Evolutionary conservation across 2,329 filamentous ascomycete species (phyloP).

Genomic region (Diplodia scrobiculata): DNA sequence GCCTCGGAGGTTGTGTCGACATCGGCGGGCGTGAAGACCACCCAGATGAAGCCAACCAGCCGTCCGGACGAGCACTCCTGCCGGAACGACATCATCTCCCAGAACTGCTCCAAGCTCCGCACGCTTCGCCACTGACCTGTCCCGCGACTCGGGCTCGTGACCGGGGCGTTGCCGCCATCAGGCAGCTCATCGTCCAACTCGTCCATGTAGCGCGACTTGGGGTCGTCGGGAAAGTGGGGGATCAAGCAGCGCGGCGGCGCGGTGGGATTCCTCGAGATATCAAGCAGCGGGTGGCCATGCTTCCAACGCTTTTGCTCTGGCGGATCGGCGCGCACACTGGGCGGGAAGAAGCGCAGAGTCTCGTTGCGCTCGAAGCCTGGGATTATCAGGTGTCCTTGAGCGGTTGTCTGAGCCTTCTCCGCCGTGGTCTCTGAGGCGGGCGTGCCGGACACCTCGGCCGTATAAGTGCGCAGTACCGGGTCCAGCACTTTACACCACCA

Average conservation of each 20-base stretch:
- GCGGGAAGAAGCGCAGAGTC: slow-evolving; percentile 75
- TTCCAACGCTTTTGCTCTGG: slow-evolving; percentile 50
- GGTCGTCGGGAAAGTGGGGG: slow-evolving; percentile 90
- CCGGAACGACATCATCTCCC: slow-evolving; percentile 96
- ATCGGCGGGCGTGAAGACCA: slow-evolving; percentile 71
- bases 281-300: slow-evolving; percentile 70
- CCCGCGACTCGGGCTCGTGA: slow-evolving; percentile 49
- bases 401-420: slow-evolving; percentile 40
- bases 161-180: slow-evolving; percentile 36
- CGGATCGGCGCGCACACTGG: slow-evolving; percentile 46
- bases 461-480: slow-evolving; percentile 63
- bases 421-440: slow-evolving; percentile 32
- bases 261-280: slow-evolving; percentile 67
- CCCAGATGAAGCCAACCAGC: slow-evolving; percentile 92
- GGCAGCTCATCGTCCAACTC: slow-evolving; percentile 82
- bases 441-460: slow-evolving; percentile 42
- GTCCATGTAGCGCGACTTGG: slow-evolving; percentile 84
- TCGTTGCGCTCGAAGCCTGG: slow-evolving; percentile 84
- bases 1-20: slow-evolving; percentile 28
- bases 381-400: slow-evolving; percentile 81
- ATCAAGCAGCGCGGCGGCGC: slow-evolving; percentile 82
- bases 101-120: slow-evolving; percentile 84
- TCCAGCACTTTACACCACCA: slow-evolving; percentile 95
- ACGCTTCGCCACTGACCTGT: slow-evolving; percentile 80
- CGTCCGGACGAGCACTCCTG: slow-evolving; percentile 94